These are phyloP conservation scores for Colletotrichum musicola DNA, from an alignment of 2,329 filamentous ascomycete species.

Conservation along the genomic window DNA sequence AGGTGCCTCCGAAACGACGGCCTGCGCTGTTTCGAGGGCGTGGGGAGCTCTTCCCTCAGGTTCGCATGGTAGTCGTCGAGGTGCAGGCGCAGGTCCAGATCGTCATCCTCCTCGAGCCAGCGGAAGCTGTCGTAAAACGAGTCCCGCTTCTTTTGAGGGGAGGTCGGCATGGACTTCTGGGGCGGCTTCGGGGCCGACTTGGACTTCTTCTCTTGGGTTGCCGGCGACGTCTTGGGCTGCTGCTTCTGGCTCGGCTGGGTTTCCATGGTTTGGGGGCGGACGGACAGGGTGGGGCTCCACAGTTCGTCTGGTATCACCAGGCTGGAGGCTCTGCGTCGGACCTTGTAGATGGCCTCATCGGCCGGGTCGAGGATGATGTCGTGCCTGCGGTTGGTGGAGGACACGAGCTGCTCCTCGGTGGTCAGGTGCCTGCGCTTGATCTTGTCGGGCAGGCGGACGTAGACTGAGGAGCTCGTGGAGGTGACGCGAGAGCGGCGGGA, in stretches of 20 bases:
- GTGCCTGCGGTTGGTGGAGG: constrained; percentile 65
- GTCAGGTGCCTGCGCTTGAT: constrained; percentile 78
- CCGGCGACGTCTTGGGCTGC: constrained; percentile 33
- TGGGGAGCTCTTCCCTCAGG: constrained; percentile 63
- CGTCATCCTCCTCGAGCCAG: constrained; percentile 80
- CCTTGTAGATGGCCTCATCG: constrained; percentile 68
- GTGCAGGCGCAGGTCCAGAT: constrained; percentile 75
- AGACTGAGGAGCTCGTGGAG: constrained; percentile 75
- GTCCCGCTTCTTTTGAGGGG: constrained; percentile 54
- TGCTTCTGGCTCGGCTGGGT: constrained; percentile 37
- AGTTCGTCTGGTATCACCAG: constrained; percentile 49
- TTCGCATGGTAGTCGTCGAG: constrained; percentile 79
- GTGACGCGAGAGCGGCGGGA: constrained; percentile 51
- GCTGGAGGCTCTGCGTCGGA: constrained; percentile 55
- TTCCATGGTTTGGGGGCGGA: constrained; percentile 47
- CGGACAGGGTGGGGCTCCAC: constrained; percentile 46
- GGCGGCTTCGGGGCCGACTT: constrained; percentile 22
- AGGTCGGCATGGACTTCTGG: background rate
- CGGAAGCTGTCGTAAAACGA: constrained; percentile 76
- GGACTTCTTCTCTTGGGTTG: constrained; percentile 6
- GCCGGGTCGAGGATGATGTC: constrained; percentile 57
- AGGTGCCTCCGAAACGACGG: constrained; percentile 78
- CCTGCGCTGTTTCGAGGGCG: constrained; percentile 59
- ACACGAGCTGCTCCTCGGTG: constrained; percentile 75
- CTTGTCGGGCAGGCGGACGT: constrained; percentile 78